phyloP scores from a whole-genome alignment of 192 early-diverging fungal species.

The Haplosporangium gracile region DNA sequence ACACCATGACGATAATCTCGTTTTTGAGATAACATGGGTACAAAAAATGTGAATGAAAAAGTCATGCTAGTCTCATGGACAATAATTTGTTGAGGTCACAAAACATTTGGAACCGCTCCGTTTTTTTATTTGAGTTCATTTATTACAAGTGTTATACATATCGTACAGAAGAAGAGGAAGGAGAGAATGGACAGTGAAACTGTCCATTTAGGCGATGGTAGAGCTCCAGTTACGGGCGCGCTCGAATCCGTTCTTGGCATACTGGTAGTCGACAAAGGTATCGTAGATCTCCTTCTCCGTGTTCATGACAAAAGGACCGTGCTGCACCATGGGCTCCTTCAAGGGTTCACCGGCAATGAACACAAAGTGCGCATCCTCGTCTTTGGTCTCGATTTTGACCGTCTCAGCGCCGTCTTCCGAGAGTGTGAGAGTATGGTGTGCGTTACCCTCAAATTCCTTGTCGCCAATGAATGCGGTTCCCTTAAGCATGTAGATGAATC shows the following conservation, averaged over 20 bases:
- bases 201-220: conserved; percentile 9
- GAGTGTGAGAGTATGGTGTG: conserved; percentile 34
- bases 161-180: not conserved
- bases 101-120: too few relatives aligned
- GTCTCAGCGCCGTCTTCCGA: conserved; percentile 41
- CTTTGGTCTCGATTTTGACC: conserved; percentile 41
- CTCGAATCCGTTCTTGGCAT: conserved; percentile 77
- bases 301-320: conserved; percentile 81
- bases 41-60: too few relatives aligned
- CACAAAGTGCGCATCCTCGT: conserved; percentile 40
- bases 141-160: conserved; percentile 1
- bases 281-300: conserved; percentile 67
- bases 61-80: too few relatives aligned
- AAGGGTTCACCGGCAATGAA: conserved; percentile 65
- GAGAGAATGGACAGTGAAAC: conserved; percentile 12
- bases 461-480: conserved; percentile 42
- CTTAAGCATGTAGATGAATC: conserved; percentile 47
- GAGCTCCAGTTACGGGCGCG: conserved; percentile 65
- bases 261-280: conserved; percentile 72
- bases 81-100: too few relatives aligned
- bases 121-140: not conserved
- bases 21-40: too few relatives aligned
- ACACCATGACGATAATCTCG: too few relatives aligned
- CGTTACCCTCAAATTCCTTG: conserved; percentile 32
- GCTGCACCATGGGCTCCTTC: conserved; percentile 66